Conservation (phyloP, 768 basidiomycete genomes). For the Sporobolomyces pararoseus region DNA sequence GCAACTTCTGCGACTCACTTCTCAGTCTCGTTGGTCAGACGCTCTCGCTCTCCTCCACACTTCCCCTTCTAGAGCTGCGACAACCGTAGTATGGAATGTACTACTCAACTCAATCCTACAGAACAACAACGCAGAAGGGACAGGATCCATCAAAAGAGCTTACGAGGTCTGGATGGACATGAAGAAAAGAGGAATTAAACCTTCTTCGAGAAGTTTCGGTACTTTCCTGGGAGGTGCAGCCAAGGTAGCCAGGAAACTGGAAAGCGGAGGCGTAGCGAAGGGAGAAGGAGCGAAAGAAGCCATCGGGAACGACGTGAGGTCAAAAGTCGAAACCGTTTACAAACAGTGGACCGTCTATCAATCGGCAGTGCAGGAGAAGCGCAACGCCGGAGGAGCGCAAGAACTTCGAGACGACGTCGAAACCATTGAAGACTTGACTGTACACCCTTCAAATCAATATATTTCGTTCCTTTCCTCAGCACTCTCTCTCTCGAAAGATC, state of each 20-base stretch:
- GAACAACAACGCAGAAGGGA: neutral
- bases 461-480: conserved; percentile 29
- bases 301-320: conserved; percentile 1
- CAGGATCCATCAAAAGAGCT: conserved; percentile 10
- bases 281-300: neutral
- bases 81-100: conserved; percentile 39
- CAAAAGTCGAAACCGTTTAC: conserved; percentile 31
- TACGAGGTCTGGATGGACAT: conserved; percentile 40
- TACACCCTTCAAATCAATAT: conserved; percentile 28
- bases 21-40: neutral
- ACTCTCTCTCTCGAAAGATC: neutral
- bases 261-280: neutral
- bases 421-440: conserved; percentile 11
- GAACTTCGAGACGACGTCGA: neutral
- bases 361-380: neutral
- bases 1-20: neutral
- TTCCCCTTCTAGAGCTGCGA: conserved; percentile 11
- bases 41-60: conserved; percentile 18
- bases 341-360: conserved; percentile 33
- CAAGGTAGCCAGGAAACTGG: conserved; percentile 9
- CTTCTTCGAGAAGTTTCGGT: conserved; percentile 24
- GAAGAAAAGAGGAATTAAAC: conserved; percentile 35
- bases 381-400: neutral
- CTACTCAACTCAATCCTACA: conserved; percentile 27
- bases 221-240: conserved; percentile 33